Conservation (phyloP, 768 basidiomycete genomes). For the Tremella yokohamensis region DNA sequence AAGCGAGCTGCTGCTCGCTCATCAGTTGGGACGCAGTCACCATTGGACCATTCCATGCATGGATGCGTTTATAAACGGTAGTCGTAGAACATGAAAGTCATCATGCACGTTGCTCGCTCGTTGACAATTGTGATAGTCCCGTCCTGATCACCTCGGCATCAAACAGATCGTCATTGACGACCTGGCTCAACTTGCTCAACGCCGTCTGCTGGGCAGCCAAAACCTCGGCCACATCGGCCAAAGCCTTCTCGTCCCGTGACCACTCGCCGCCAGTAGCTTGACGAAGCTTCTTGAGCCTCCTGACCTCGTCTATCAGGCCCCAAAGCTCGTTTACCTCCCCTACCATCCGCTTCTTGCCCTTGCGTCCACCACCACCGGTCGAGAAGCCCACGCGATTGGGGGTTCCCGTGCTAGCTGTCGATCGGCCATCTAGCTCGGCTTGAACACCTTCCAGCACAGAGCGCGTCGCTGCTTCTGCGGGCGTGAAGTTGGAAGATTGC, state of each 20-base stretch:
- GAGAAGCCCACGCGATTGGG: not conserved
- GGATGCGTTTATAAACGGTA: too few species aligned
- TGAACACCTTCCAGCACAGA: conserved; percentile 33
- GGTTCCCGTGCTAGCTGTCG: conserved; percentile 12
- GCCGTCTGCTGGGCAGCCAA: conserved; percentile 40
- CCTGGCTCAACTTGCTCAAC: conserved; percentile 34
- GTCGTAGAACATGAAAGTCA: too few species aligned
- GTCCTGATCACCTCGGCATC: conserved; percentile 37
- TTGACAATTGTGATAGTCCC: conserved; percentile 1
- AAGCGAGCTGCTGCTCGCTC: too few species aligned
- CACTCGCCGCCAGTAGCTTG: conserved; percentile 16
- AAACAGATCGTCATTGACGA: conserved; percentile 27
- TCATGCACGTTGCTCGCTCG: too few species aligned
- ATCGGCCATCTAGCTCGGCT: conserved; percentile 41
- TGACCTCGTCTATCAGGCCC: conserved; percentile 45
- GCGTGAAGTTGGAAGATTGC: conserved; percentile 38
- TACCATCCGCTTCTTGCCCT: conserved; percentile 39
- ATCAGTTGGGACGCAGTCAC: too few species aligned
- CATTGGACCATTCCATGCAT: too few species aligned
- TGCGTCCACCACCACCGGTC: not conserved
- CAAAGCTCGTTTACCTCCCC: conserved; percentile 48
- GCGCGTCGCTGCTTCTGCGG: conserved; percentile 39
- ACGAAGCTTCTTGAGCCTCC: conserved; percentile 25
- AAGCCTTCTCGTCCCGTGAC: conserved; percentile 32
- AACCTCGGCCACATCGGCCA: conserved; percentile 39